Base-by-base conservation (phyloP, 768 basidiomycete species). In the Lepiota venenata region DNA sequence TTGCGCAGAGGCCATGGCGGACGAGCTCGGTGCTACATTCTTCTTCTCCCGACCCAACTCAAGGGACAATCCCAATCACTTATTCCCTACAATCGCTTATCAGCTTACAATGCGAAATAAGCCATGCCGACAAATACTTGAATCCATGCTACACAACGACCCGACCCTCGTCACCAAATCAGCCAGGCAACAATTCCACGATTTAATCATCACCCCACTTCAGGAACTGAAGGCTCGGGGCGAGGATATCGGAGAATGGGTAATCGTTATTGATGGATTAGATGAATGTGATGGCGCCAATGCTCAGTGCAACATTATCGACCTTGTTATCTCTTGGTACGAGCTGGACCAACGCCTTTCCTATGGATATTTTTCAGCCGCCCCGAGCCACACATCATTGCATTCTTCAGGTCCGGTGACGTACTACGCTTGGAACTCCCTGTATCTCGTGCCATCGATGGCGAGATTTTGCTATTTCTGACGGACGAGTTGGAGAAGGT, bases 31-130 rank as follows among this genome's bases (percentile, higher is more conserved):
- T n/a, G 29, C 45, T 29, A n/a, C 36, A 2, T 56, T 56, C 41
- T 56, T 56, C 40, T 56, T 56, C 40, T 56, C 46, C 27, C 39
- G 55, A 2, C 39, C 47, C 9, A 41, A 39, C 16, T 15, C 42
- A 3, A 27, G 55, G 15, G 49, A 41, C 21, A 35, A 48, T 9
- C 20, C 41, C 27, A 21, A 18, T 6, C 14, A 40, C 11, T 47
- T 56, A 2, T 38, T 47, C 6, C 18, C 21, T 15, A 27, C 55
- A 18, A 20, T 56, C 25, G 22, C 47, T 1, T 27, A n/a, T 42
- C 55, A 56, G 25, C 37, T 49, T n/a, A 7, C 45, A 16, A 29
- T 29, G 9, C 16, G n/a, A 27, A 1, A 14, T n/a, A 25, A 45
- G n/a, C 12, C 21, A 7, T 50, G 32, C 20, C 49, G 49, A 40